Evolutionary conservation across 2,329 filamentous ascomycete genomes (phyloP), one percentile per base, ranked within the genome.

Genomic region (Fusarium sublunatum): DNA sequence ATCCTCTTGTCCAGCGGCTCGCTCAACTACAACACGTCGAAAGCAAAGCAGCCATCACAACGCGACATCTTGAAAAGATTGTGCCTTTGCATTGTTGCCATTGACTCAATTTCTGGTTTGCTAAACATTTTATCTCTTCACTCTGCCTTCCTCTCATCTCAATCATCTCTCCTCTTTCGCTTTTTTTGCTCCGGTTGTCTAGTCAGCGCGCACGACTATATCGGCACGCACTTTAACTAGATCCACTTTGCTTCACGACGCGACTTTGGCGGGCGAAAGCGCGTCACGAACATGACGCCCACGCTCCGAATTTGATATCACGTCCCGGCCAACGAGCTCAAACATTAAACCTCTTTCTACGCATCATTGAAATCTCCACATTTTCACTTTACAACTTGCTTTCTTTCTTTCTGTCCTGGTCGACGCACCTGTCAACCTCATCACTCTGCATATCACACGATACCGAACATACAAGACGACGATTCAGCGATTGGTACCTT

Each of bases 231-330:
- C 61, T 64, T 69, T 58, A 70, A 71, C 65, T 65, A 39, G 55
- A 53, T 65, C 66, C 70, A 72, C 72, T 61, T 60, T 59, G 24
- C 48, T 51, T 61, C 61, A 72, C 60, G 68, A 75, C 73, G 73
- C 74, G 74, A 75, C 69, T 70, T 64, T 61, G 61, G 57, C 52
- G 61, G 54, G 59, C 45, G 50, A 54, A 59, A 67, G 73, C 74
- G 74, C 73, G 75, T 77, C 76, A 77, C 75, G 76, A 75, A 71
- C 70, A 76, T 75, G 72, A 74, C 73, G 71, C 75, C 75, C 62
- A 74, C 74, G 74, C 73, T 73, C 68, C 68, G 55, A 70, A 65
- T 75, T 74, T 72, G 68, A 75, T 64, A 64, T 61, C 65, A 64
- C 65, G 60, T 61, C 64, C 57, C 61, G 61, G 61, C 61, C 60